phyloP scores from a whole-genome alignment of 108 stramenopile genomes.

The Nannochloropsis gaditana region DNA sequence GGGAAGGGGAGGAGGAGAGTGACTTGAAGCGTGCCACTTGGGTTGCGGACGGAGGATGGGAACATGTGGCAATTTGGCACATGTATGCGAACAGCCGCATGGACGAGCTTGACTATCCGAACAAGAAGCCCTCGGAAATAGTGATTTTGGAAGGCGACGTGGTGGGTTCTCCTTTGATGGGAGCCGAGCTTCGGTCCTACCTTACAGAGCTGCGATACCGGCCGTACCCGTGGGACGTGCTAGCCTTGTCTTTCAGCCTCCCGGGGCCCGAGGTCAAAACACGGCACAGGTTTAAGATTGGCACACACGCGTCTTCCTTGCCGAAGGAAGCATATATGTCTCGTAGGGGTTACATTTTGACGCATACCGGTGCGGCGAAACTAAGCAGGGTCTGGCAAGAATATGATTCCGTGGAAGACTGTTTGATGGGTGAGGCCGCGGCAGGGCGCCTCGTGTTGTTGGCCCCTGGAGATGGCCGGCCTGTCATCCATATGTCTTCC shows the following conservation, averaged over 20 bases:
- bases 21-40: background rate
- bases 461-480: background rate
- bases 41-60: background rate
- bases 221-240: slow-evolving; percentile 12
- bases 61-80: slow-evolving; percentile 7
- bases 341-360: background rate
- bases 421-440: background rate
- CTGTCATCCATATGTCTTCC: background rate
- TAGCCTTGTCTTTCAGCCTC: background rate
- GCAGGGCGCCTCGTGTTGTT: background rate
- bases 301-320: background rate
- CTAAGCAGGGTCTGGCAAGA: slow-evolving; percentile 11
- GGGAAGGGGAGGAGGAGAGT: slow-evolving; percentile 15
- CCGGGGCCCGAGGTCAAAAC: background rate
- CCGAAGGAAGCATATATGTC: slow-evolving; percentile 13
- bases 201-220: background rate
- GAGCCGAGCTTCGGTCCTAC: background rate
- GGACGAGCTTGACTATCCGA: background rate
- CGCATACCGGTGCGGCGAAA: background rate
- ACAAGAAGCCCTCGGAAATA: slow-evolving; percentile 18
- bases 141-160: background rate
- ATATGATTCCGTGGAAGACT: slow-evolving; percentile 12
- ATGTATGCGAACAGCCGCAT: background rate
- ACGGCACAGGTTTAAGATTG: background rate
- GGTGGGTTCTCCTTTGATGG: background rate